phyloP scores from a whole-genome alignment of 2,329 filamentous ascomycete species.

The Fusarium sp. region DNA sequence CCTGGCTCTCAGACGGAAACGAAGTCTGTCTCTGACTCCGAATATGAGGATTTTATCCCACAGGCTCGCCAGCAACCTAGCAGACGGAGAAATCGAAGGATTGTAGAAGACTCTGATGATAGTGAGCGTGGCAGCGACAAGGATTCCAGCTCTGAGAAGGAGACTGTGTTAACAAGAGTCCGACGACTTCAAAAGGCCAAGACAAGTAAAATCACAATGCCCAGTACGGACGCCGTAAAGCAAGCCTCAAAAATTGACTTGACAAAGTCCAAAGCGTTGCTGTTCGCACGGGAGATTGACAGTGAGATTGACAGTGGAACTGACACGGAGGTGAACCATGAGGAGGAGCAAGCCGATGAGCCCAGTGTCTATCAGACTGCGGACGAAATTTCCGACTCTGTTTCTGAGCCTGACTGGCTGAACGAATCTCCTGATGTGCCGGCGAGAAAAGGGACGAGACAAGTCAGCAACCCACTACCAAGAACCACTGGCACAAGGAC shows the following conservation, averaged over 20 bases:
- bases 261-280: constrained; percentile 19
- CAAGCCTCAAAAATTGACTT: background rate
- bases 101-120: constrained; percentile 39
- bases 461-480: background rate
- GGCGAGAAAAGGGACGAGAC: constrained; percentile 3
- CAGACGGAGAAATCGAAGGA: constrained; percentile 17
- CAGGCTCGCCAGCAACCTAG: constrained; percentile 9
- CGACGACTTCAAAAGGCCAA: constrained; percentile 31
- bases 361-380: constrained; percentile 43
- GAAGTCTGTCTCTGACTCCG: background rate
- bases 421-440: constrained; percentile 26
- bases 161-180: constrained; percentile 37
- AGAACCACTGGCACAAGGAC: background rate
- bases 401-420: constrained; percentile 31
- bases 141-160: constrained; percentile 19
- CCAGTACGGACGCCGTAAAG: background rate
- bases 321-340: constrained; percentile 11
- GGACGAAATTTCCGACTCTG: constrained; percentile 34
- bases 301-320: constrained; percentile 13
- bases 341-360: constrained; percentile 35
- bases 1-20: background rate
- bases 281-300: constrained; percentile 23
- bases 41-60: constrained; percentile 18
- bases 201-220: background rate
- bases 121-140: constrained; percentile 31